These are phyloP conservation scores for Coemansia biformis DNA, from an alignment of 192 early-diverging fungal genomes.

Conservation along the genomic window DNA sequence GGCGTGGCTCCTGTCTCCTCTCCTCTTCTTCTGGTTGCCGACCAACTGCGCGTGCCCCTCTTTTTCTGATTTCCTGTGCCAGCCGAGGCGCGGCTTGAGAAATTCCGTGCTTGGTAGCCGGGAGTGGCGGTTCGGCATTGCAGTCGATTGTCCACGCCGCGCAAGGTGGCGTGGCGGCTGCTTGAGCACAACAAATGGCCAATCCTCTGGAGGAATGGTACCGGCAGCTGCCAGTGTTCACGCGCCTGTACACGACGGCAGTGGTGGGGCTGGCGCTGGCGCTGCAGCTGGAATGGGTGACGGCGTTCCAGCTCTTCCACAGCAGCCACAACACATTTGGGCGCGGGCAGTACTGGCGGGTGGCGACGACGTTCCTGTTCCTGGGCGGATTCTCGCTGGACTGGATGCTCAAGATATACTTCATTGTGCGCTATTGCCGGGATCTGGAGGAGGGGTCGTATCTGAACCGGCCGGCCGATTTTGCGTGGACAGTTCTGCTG, in stretches of 20 bases:
- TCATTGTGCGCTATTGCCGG: constrained; percentile 77
- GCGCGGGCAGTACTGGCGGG: constrained; percentile 83
- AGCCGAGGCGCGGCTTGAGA: no score
- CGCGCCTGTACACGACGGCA: constrained; percentile 80
- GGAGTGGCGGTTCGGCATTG: no score
- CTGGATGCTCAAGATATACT: constrained; percentile 91
- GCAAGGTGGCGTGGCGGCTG: no score
- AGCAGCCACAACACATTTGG: constrained; percentile 65
- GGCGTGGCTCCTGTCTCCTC: no score
- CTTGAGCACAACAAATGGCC: no score
- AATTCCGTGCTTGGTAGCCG: no score
- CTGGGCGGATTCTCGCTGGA: constrained; percentile 87
- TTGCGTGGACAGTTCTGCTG: constrained; percentile 81
- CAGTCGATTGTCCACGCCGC: no score
- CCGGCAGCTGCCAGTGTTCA: constrained; percentile 79
- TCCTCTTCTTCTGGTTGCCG: no score
- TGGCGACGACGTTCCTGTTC: constrained; percentile 90
- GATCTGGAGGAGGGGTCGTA: constrained; percentile 95
- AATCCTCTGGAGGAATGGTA: constrained; percentile 81
- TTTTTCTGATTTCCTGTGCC: no score
- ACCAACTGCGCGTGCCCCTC: no score
- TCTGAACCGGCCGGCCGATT: constrained; percentile 84
- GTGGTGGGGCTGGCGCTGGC: constrained; percentile 70
- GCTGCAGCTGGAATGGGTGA: constrained; percentile 81
- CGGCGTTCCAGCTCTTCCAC: constrained; percentile 77